Conservation (phyloP, 495 filamentous ascomycete species). For the Evansstolkia leycettana region DNA sequence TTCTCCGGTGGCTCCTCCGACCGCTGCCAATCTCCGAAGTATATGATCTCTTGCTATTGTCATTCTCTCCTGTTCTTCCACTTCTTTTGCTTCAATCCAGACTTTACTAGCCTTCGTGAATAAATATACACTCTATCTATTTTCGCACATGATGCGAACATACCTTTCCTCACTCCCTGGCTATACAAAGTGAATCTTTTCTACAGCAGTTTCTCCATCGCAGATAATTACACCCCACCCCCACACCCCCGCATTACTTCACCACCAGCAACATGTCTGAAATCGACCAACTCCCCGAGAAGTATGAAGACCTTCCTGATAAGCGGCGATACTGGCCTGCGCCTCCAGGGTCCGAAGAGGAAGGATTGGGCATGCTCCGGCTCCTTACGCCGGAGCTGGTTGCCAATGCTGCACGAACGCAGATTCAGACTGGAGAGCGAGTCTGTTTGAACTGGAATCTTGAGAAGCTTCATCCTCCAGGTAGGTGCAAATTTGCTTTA, state of each 20-base stretch:
- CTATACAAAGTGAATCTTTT: background rate
- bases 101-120: no score
- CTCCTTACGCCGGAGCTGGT: constrained; percentile 38
- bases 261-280: constrained; percentile 9
- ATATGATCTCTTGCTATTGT: no score
- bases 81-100: constrained; percentile 41
- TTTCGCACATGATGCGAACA: no score
- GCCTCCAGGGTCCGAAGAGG: constrained; percentile 27
- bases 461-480: constrained; percentile 34
- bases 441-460: constrained; percentile 41
- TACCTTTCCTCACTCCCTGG: no score
- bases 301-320: constrained; percentile 36
- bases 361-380: constrained; percentile 41
- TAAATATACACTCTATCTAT: no score
- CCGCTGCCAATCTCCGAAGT: no score
- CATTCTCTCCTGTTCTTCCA: constrained; percentile 51
- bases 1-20: no score
- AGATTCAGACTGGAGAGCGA: constrained; percentile 37
- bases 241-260: constrained; percentile 1
- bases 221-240: background rate
- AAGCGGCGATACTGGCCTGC: constrained; percentile 38
- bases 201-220: background rate
- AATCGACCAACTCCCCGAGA: constrained; percentile 19
- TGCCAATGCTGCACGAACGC: constrained; percentile 29
- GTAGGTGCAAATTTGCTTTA: constrained; percentile 11